A percentile compares a stretch with the other conserved stretches of the same genome.
phyloP scores from a whole-genome alignment of 23 red algal species.

The Rhodosorus marinus region DNA sequence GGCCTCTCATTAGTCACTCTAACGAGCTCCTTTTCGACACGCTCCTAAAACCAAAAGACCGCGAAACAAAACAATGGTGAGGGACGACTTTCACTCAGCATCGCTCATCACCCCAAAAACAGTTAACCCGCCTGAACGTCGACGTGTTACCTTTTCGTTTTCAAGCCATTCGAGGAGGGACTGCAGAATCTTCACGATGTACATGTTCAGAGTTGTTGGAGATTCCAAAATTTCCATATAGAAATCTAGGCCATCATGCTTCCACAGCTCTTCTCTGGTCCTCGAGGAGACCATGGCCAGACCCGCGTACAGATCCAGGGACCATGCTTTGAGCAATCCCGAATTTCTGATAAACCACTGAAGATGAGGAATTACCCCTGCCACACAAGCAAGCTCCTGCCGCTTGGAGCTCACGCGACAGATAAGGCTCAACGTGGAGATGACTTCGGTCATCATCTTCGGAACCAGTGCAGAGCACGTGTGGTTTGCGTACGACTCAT shows the following conservation, averaged over 20 bases:
- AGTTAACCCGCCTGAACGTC: no score
- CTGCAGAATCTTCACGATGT: conserved; percentile 41
- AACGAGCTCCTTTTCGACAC: no score
- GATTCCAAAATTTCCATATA: conserved; percentile 43
- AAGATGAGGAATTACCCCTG: conserved; percentile 66
- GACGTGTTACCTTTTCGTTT: no score
- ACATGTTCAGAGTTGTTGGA: conserved; percentile 38
- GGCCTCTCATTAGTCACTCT: no score
- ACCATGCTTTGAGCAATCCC: conserved; percentile 32
- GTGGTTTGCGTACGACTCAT: no score
- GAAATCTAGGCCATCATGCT: conserved; percentile 35
- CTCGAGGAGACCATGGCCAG: conserved; percentile 13
- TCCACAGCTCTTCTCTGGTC: conserved; percentile 26
- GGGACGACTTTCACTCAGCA: no score
- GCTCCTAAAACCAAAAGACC: no score
- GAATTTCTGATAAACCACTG: conserved; percentile 31
- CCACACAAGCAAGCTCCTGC: conserved; percentile 43
- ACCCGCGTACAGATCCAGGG: conserved; percentile 62
- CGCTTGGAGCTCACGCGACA: conserved; percentile 51
- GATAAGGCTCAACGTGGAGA: conserved; percentile 55
- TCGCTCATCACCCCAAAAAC: no score
- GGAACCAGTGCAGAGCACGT: no score
- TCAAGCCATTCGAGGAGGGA: conserved; percentile 47
- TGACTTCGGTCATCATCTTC: conserved; percentile 36
- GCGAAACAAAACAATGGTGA: no score